Evolutionary conservation across 2,329 filamentous ascomycete genomes (phyloP), one percentile per base, ranked within the genome.

Genomic region (Neopestalotiopsis clavispora): DNA sequence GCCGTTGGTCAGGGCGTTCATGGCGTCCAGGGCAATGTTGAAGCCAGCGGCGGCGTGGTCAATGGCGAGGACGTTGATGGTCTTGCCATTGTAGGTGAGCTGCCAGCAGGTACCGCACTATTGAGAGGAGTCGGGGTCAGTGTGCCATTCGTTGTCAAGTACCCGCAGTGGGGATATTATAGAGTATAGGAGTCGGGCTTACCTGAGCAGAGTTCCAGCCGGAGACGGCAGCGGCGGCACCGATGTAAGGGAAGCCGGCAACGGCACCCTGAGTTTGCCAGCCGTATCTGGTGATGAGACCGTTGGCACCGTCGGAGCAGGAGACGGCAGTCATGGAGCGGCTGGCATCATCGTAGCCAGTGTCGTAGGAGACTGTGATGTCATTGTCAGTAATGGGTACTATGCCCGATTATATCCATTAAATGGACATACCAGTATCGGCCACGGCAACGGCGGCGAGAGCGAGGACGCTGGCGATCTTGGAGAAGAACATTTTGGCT

Each of bases 271-370:
- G 87, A 0, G 80, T 88, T 66, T 80, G 76, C 87, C 87, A 92
- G 74, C 84, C 84, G 81, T 88, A 88, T 74, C 84, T 86, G 74
- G 86, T 89, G 71, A 88, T 87, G 71, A 94, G 85, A 69, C 91
- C 91, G 80, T 93, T 91, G 70, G 71, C 61, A 67, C 91, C 91
- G 76, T 93, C 89, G 40, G 89, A 91, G 86, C 91, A 94, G 70
- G 90, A 78, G 59, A 94, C 85, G 4, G 76, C 78, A 42, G 80
- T 84, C 67, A 95, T 78, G 59, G 87, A 83, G 69, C 89, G 86
- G 69, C 73, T 72, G 60, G 78, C 78, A 71, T 91, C 82, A 76
- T 95, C 92, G 82, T 93, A 96, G 76, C 86, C 89, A 23, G 82
- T 81, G 81, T 95, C 92, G 80, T 91, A 95, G 72, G 90, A 91